Base-by-base conservation (phyloP, 768 basidiomycete genomes). In the Russula compacta region DNA sequence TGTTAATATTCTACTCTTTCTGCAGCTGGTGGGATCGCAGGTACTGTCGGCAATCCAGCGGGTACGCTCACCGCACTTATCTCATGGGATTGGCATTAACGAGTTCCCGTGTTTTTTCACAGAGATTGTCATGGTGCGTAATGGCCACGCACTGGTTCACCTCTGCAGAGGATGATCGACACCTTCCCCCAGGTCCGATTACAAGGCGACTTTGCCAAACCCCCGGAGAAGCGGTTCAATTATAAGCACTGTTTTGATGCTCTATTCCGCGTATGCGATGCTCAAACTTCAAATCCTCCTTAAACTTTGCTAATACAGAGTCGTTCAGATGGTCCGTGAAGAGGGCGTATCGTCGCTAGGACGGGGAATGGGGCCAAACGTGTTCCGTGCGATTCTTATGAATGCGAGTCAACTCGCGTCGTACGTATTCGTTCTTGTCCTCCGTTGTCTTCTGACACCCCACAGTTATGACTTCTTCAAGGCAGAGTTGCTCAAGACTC, bases 231-330 rank as follows among this genome's bases (percentile, higher is more conserved):
- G 72, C 79, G 89, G 47, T 87, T 93, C 76, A 90, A 91, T 68
- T 95, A 95, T 72, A 90, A 89, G 75, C 81, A 95, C 71, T 89
- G 86, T 66, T 83, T 95, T 56, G 92, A 95, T 74, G 93, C 92
- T 0, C 76, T 95, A 14, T 89, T 84, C 75, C 77, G 91, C 56
- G 90, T 92, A 71, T 73, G 87, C 47, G 21, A 49, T 80, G 5
- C 48, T 49, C 42, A 33, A 10, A 59, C 64, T n/a, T 15, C 32
- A 15, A 35, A 42, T 64, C 40, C 63, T 33, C 24, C 24, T 44
- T 46, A 35, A 64, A 51, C 17, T 12, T 47, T 55, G 62, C 52
- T 65, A 15, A 66, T 36, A 49, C 56, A 53, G 33, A 17, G 39
- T 24, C 38, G 17, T 50, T 17, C 66, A 90, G 86, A 95, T 95